A percentile compares a stretch with the other conserved stretches of the same genome.
These are phyloP conservation scores for Macrocybe gigantea DNA, from an alignment of 768 basidiomycete genomes.

Conservation along the genomic window DNA sequence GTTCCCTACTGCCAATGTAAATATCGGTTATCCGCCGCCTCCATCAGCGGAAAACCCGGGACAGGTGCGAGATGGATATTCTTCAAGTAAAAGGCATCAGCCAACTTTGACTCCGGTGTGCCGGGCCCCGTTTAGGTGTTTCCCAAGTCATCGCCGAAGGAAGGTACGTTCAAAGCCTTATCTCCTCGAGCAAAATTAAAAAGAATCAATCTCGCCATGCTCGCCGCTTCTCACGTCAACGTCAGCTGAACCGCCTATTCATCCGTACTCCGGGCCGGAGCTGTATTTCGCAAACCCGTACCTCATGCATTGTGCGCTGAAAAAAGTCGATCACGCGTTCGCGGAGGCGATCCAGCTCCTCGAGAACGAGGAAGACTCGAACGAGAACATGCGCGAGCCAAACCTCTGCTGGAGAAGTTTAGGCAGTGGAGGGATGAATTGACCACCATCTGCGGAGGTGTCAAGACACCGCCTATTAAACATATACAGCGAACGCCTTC, in stretches of 20 bases:
- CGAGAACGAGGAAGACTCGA: constrained; percentile 33
- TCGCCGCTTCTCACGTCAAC: constrained; percentile 15
- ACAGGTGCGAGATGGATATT: constrained; percentile 23
- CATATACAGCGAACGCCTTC: constrained; percentile 9
- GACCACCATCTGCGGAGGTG: constrained; percentile 21
- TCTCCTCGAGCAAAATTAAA: neutral
- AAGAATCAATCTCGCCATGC: constrained; percentile 2
- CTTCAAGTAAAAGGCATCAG: neutral
- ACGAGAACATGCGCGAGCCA: constrained; percentile 26
- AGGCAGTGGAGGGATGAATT: constrained; percentile 37
- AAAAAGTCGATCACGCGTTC: constrained; percentile 38
- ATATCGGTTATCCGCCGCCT: constrained; percentile 32
- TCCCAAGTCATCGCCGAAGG: constrained; percentile 35
- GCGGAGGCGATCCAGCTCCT: constrained; percentile 36
- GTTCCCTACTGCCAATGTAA: constrained; percentile 28
- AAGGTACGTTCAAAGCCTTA: constrained; percentile 18
- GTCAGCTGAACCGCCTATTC: constrained; percentile 15
- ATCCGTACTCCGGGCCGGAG: constrained; percentile 16
- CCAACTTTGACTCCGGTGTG: neutral
- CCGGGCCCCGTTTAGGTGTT: constrained; percentile 30
- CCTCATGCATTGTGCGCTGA: constrained; percentile 34
- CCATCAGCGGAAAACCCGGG: constrained; percentile 43
- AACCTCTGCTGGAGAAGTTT: constrained; percentile 33
- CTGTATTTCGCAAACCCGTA: constrained; percentile 40
- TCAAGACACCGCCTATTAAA: constrained; percentile 5